Conservation (phyloP, 495 filamentous ascomycete genomes). For the Aspergillus homomorphus region DNA sequence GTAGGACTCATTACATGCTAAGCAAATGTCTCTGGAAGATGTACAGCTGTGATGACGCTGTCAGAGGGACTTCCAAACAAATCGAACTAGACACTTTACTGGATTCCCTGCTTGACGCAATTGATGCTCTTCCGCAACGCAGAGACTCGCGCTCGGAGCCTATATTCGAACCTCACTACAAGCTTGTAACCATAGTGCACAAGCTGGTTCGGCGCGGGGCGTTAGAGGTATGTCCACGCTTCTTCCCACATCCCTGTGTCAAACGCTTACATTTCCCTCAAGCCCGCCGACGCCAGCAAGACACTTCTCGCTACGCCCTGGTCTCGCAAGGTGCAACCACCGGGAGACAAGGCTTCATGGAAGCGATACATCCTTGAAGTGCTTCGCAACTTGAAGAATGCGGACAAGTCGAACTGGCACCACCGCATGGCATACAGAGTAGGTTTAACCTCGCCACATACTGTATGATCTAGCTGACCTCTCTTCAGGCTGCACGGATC, state of each 20-base stretch:
- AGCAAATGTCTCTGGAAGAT: conserved; percentile 98
- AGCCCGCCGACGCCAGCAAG: conserved; percentile 50
- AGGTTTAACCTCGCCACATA: conserved; percentile 10
- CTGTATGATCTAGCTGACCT: conserved; percentile 17
- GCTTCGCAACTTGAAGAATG: conserved; percentile 70
- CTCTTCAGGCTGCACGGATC: conserved; percentile 59
- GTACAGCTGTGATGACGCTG: conserved; percentile 58
- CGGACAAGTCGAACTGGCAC: conserved; percentile 96
- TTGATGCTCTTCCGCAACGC: conserved; percentile 76
- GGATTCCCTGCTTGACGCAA: conserved; percentile 66
- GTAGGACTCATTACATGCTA: conserved; percentile 79
- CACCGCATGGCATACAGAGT: conserved; percentile 83
- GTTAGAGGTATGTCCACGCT: conserved; percentile 27
- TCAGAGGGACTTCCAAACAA: conserved; percentile 44
- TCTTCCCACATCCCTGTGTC: not conserved
- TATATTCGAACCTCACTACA: conserved; percentile 94
- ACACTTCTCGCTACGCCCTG: conserved; percentile 56
- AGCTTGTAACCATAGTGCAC: conserved; percentile 80
- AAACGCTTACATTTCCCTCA: conserved; percentile 13
- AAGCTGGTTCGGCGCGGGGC: conserved; percentile 62
- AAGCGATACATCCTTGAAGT: conserved; percentile 69
- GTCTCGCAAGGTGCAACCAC: conserved; percentile 47
- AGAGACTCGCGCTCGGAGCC: conserved; percentile 75
- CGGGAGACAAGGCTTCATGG: conserved; percentile 63
- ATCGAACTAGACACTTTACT: conserved; percentile 59